These are phyloP conservation scores for Colletotrichum magnum DNA, from an alignment of 2,329 filamentous ascomycete genomes.

Conservation along the genomic window DNA sequence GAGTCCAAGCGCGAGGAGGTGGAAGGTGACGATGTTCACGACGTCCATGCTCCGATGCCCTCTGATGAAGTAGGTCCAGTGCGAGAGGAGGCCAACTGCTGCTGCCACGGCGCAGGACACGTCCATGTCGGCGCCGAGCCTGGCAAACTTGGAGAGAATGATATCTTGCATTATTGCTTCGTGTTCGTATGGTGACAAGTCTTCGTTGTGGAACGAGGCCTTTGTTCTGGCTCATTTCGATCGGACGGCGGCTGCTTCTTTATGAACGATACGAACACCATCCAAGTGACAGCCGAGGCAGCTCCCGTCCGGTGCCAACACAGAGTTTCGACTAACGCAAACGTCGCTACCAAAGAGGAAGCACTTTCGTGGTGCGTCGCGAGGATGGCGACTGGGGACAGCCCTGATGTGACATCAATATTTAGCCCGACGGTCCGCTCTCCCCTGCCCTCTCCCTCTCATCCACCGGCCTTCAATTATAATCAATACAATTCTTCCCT, in stretches of 20 bases:
- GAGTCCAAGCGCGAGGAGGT: conserved; percentile 5
- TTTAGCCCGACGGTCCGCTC: neutral
- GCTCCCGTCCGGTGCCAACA: too few species aligned
- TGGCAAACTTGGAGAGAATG: neutral
- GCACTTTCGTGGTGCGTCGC: too few species aligned
- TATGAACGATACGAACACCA: too few species aligned
- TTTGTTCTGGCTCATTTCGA: too few species aligned
- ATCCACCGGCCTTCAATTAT: too few species aligned
- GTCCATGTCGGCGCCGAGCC: neutral
- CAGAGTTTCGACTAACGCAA: too few species aligned
- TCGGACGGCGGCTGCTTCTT: too few species aligned
- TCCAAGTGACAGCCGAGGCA: too few species aligned
- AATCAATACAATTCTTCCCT: neutral
- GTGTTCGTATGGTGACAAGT: too few species aligned
- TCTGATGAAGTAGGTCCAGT: conserved; percentile 36
- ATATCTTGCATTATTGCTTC: conserved; percentile 3
- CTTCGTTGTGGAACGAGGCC: too few species aligned
- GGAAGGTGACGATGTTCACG: conserved; percentile 6
- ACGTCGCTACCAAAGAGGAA: too few species aligned
- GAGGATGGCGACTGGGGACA: neutral
- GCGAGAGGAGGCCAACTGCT: conserved; percentile 30
- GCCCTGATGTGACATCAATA: neutral
- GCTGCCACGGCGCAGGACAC: conserved; percentile 23
- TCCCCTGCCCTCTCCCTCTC: neutral
- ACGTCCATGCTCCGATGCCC: conserved; percentile 7